Conservation (phyloP, 192 early-diverging fungal genomes). For the Linnemannia hyalina region DNA sequence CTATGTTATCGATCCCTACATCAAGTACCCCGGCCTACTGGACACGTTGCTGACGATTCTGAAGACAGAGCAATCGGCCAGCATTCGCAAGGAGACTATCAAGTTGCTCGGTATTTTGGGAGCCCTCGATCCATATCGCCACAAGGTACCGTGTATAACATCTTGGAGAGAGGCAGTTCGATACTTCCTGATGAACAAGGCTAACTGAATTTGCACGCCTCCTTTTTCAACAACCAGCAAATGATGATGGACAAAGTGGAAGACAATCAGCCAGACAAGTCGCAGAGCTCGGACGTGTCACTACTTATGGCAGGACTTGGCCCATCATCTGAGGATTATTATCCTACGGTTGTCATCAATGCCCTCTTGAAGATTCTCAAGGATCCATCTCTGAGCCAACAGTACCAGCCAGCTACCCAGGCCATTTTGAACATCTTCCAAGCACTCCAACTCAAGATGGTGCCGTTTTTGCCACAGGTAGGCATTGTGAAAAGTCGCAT, state of each 20-base stretch:
- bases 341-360: slow-evolving; percentile 90
- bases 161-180: background rate
- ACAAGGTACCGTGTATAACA: slow-evolving; percentile 59
- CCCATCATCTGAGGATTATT: slow-evolving; percentile 91
- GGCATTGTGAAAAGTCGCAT: background rate
- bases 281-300: slow-evolving; percentile 67
- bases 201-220: background rate
- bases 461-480: slow-evolving; percentile 90
- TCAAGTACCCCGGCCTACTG: slow-evolving; percentile 89
- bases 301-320: slow-evolving; percentile 73
- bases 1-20: slow-evolving; percentile 90
- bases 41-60: slow-evolving; percentile 83
- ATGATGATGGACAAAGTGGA: slow-evolving; percentile 62
- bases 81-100: slow-evolving; percentile 86
- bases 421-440: slow-evolving; percentile 96
- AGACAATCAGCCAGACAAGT: slow-evolving; percentile 65
- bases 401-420: slow-evolving; percentile 89
- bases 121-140: slow-evolving; percentile 92
- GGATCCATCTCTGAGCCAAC: slow-evolving; percentile 82
- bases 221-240: slow-evolving; percentile 39
- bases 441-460: slow-evolving; percentile 86
- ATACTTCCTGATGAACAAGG: background rate
- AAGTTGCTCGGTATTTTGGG: slow-evolving; percentile 95
- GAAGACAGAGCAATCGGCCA: slow-evolving; percentile 80
- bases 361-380: slow-evolving; percentile 90